Conservation (phyloP, 2,329 filamentous ascomycete species). For the Sphaerulina vaccinii region DNA sequence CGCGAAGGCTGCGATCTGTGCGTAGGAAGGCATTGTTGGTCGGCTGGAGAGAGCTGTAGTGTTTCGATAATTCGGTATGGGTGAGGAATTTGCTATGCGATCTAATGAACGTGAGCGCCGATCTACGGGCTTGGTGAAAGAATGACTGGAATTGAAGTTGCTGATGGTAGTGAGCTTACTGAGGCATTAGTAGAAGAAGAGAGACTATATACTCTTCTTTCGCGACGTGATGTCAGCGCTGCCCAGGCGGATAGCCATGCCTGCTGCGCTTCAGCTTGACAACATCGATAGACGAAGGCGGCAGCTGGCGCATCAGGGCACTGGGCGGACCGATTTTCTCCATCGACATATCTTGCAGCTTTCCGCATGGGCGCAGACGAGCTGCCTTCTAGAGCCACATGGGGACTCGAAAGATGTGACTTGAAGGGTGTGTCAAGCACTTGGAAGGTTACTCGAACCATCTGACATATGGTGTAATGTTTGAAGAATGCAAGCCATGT, state of each 20-base stretch:
- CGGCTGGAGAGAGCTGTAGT: background rate
- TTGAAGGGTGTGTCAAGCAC: background rate
- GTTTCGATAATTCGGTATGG: constrained; percentile 3
- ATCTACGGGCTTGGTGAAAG: constrained; percentile 18
- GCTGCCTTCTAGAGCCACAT: constrained; percentile 37
- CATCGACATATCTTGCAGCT: constrained; percentile 11
- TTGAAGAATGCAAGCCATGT: constrained; percentile 22
- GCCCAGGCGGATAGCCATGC: constrained; percentile 3
- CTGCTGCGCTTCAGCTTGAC: constrained; percentile 19
- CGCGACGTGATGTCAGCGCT: background rate
- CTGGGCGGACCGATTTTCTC: constrained; percentile 14
- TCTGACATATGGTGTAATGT: background rate
- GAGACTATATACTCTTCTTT: constrained; percentile 17
- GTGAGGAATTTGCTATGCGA: constrained; percentile 15
- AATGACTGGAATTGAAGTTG: constrained; percentile 18
- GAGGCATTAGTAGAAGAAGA: background rate
- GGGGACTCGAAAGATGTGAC: constrained; percentile 29
- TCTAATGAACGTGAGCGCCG: constrained; percentile 20
- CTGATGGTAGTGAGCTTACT: constrained; percentile 3
- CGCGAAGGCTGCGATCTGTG: constrained; percentile 17
- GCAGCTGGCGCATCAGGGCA: constrained; percentile 14
- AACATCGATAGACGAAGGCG: constrained; percentile 18
- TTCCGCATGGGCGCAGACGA: background rate
- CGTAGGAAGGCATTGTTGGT: constrained; percentile 21
- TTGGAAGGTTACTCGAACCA: background rate